Evolutionary conservation across 352 stramenopile species (phyloP), one percentile per base, ranked within the genome.

Genomic region (Phytophthora lateralis): DNA sequence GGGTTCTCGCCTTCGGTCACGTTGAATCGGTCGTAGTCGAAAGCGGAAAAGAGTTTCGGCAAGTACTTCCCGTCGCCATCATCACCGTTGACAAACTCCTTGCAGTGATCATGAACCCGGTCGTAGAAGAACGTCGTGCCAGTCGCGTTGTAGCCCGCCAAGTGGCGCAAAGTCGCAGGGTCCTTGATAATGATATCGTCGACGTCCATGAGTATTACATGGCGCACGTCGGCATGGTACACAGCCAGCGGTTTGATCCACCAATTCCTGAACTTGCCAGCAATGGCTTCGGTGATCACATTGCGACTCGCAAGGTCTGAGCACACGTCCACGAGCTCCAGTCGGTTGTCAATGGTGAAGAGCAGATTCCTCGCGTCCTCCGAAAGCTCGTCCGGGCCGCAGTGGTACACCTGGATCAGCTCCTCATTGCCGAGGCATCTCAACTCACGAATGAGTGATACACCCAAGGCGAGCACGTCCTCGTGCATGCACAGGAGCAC

Each of bases 261-360:
- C 58, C 69, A 88, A 52, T 61, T 88, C 12, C 48, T 51, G 55
- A 89, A 88, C 18, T 78, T 66, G 32, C 42, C 37, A 1, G 32
- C 42, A 46, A 69, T 71, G 10, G 63, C 42, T 4, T 52, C 29
- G 10, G 32, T 41, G 5, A 81, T 46, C 5, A 68, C 30, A 9
- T 47, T 26, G 26, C 66, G 48, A 27, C 27, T 44, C 10, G 78
- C 34, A 2, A 80, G 29, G 4, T 84, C 67, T 4, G 60, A 56
- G 62, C 78, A 90, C 35, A 85, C 78, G 59, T 90, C 81, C 34
- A 90, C 59, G 57, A 88, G 69, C 61, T 88, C 80, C 29, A 90
- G 44, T 8, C 58, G 54, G 20, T 50, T 52, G 57, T 90, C 80
- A 27, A 76, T 61, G 8, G 32, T 46, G 39, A 71, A 63, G 11